Percentiles rank a stretch among this genome's conserved stretches.
These are phyloP conservation scores for Hericium alpestre DNA, from an alignment of 768 basidiomycete species.

Conservation along the genomic window DNA sequence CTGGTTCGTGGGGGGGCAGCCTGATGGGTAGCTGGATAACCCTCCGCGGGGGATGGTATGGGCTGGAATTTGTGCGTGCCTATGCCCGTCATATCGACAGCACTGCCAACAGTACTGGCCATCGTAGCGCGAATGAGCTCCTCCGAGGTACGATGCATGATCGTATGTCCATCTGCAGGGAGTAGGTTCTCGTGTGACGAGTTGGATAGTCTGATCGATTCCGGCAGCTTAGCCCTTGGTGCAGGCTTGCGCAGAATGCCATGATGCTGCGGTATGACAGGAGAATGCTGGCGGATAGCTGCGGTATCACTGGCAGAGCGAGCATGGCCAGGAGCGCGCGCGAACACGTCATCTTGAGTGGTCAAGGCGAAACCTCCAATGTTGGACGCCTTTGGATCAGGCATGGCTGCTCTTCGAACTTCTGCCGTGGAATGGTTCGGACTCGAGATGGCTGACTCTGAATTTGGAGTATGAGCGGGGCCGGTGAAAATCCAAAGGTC, in stretches of 20 bases:
- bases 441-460: neutral
- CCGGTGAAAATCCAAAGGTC: slow-evolving; percentile 74
- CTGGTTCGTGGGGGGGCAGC: slow-evolving; percentile 11
- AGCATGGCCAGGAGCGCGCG: neutral
- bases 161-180: neutral
- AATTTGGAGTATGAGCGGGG: slow-evolving; percentile 29
- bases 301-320: slow-evolving; percentile 1
- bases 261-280: slow-evolving; percentile 20
- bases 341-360: too few species aligned
- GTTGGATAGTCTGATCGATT: slow-evolving; percentile 31
- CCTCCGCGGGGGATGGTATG: slow-evolving; percentile 13
- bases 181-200: slow-evolving; percentile 19
- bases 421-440: neutral
- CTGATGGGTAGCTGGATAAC: neutral
- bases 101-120: slow-evolving; percentile 41
- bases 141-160: neutral
- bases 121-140: slow-evolving; percentile 26
- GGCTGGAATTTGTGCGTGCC: slow-evolving; percentile 27
- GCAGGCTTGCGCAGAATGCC: slow-evolving; percentile 49
- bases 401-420: too few species aligned
- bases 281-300: slow-evolving; percentile 11
- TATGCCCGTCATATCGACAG: slow-evolving; percentile 56
- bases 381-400: too few species aligned
- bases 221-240: slow-evolving; percentile 52
- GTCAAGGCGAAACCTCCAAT: too few species aligned